phyloP scores from a whole-genome alignment of 2,329 filamentous ascomycete species.

The Cryphonectria naterciae region DNA sequence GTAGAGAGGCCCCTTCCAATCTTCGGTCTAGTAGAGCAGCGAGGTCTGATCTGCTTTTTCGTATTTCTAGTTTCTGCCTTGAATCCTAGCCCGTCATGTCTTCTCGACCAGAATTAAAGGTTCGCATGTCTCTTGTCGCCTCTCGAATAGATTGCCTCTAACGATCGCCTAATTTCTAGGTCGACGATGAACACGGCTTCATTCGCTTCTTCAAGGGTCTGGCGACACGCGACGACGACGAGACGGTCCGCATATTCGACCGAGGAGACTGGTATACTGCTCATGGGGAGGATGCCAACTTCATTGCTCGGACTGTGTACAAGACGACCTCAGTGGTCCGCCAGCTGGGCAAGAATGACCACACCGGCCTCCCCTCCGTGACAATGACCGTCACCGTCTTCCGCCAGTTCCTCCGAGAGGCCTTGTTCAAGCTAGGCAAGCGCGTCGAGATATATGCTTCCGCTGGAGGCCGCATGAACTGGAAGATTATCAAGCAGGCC shows the following conservation, averaged over 20 bases:
- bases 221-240: conserved; percentile 67
- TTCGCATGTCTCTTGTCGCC: conserved; percentile 38
- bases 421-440: conserved; percentile 88
- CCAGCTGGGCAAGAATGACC: conserved; percentile 81
- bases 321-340: conserved; percentile 96
- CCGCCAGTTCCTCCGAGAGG: conserved; percentile 92
- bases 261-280: conserved; percentile 94
- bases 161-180: conserved; percentile 50
- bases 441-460: conserved; percentile 89
- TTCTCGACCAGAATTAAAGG: conserved; percentile 74
- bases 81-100: conserved; percentile 56
- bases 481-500: conserved; percentile 89
- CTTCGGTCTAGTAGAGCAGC: conserved; percentile 2
- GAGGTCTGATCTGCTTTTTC: background rate
- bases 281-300: conserved; percentile 83
- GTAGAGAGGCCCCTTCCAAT: background rate
- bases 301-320: conserved; percentile 87
- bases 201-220: conserved; percentile 96
- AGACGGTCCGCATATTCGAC: conserved; percentile 89
- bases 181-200: conserved; percentile 96
- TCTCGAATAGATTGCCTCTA: conserved; percentile 24
- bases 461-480: conserved; percentile 77
- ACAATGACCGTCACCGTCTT: conserved; percentile 96
- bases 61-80: background rate
- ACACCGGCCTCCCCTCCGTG: conserved; percentile 86